phyloP scores from a whole-genome alignment of 345 rosid species.

The Streptanthus diversifolius region DNA sequence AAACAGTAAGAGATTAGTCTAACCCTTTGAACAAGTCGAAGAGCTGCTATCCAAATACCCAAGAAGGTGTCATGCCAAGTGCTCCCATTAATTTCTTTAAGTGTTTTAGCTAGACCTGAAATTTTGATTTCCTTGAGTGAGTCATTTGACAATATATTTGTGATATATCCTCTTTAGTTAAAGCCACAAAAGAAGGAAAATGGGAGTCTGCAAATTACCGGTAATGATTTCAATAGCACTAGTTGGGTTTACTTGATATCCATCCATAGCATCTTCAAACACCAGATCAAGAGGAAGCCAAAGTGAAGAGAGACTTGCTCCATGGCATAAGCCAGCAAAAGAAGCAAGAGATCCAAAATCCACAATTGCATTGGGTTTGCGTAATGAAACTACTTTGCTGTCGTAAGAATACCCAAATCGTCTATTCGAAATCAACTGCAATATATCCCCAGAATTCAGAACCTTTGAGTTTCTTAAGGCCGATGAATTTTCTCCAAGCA shows the following conservation, averaged over 20 bases:
- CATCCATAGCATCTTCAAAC: slow-evolving; percentile 95
- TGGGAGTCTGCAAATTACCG: slow-evolving; percentile 42
- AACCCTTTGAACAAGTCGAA: slow-evolving; percentile 98
- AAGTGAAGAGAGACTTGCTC: slow-evolving; percentile 62
- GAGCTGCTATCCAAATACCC: slow-evolving; percentile 89
- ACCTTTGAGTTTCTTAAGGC: slow-evolving; percentile 55
- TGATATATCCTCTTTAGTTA: background rate
- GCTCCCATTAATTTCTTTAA: slow-evolving; percentile 72
- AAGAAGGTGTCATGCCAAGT: slow-evolving; percentile 90
- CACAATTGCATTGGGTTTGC: slow-evolving; percentile 52
- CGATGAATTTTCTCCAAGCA: slow-evolving; percentile 57
- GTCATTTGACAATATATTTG: slow-evolving; percentile 3
- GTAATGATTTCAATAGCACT: slow-evolving; percentile 78
- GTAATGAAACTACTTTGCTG: slow-evolving; percentile 45
- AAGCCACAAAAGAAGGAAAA: background rate
- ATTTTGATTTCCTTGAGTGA: background rate
- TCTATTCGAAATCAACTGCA: slow-evolving; percentile 53
- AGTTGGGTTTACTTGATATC: slow-evolving; percentile 65
- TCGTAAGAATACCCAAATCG: slow-evolving; percentile 38
- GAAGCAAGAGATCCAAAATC: slow-evolving; percentile 61
- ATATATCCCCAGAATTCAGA: slow-evolving; percentile 43
- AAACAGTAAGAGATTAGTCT: slow-evolving; percentile 25
- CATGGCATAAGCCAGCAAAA: slow-evolving; percentile 60
- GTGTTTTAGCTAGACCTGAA: slow-evolving; percentile 83
- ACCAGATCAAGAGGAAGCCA: slow-evolving; percentile 98